Base-by-base conservation (phyloP, 441 rosid species). In the Corymbia calophylla region DNA sequence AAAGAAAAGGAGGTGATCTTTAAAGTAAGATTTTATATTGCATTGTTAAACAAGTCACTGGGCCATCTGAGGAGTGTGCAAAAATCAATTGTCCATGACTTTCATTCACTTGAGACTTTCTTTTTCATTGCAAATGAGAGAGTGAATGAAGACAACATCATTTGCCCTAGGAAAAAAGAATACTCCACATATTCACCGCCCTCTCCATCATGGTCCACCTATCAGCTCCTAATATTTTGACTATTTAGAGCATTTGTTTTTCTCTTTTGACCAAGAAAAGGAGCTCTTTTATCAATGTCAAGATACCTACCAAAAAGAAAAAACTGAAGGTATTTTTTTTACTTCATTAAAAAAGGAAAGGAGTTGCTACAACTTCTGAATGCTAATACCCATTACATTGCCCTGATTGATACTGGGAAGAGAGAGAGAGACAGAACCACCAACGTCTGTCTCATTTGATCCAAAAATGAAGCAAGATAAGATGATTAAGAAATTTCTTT, bases 121-220 rank as follows among this genome's bases (percentile, higher is more conserved):
- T 44, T 77, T 77, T 44, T 44, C 84, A 77, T 77, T 77, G 84
- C 48, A n/a, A 48, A 48, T 9, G 31, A 82, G 53, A 44, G 14
- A 25, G 81, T 55, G 90, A 53, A 86, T 32, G 81, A 87, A 90
- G 89, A 90, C 91, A 87, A 35, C 89, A 90, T 90, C 89, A 90
- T 90, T 87, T 58, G 84, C 88, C 68, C 55, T 23, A 58, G 49
- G 84, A 73, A 89, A 87, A 58, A 77, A n/a, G 48, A 53, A 70
- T n/a, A 49, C 53, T 29, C 35, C 64, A 14, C 64, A 68, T n/a
- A 68, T 15, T 48, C 54, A 77, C 55, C 55, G 84, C 53, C 51
- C 86, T 35, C 53, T n/a, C 29, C 85, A 54, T 58, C 80, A 19
- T 86, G 64, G 51, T 51, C 84, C 53, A 77, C 84, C 84, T 14